These are phyloP conservation scores for Citrus inodora DNA, from an alignment of 345 rosid genomes.

Conservation along the genomic window DNA sequence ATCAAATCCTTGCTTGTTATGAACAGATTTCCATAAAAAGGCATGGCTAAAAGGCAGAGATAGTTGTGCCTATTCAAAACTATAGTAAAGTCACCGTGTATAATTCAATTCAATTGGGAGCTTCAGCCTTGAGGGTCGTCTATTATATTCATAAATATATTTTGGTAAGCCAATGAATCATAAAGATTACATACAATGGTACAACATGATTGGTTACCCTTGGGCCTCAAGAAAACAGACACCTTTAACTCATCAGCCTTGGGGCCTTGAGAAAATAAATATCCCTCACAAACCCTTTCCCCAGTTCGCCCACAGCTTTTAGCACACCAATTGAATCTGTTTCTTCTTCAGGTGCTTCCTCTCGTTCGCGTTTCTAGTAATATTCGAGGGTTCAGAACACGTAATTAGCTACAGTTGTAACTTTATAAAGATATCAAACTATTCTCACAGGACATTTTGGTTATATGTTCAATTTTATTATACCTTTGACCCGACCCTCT, in stretches of 20 bases:
- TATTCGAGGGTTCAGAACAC: neutral
- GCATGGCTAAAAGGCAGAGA: neutral
- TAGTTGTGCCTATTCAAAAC: neutral
- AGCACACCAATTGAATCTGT: conserved; percentile 47
- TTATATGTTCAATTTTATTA: neutral
- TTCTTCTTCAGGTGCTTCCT: conserved; percentile 36
- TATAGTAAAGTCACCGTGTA: neutral
- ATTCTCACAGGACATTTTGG: neutral
- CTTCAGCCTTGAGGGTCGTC: neutral
- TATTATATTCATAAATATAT: neutral
- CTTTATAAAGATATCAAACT: neutral
- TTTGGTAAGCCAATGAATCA: too few relatives aligned
- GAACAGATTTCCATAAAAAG: too few relatives aligned
- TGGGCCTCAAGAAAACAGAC: neutral
- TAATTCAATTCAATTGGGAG: neutral
- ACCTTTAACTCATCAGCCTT: conserved; percentile 1
- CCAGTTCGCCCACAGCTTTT: conserved; percentile 60
- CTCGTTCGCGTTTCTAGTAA: conserved; percentile 66
- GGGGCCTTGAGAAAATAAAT: conserved; percentile 66
- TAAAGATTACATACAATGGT: neutral
- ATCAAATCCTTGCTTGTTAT: too few relatives aligned
- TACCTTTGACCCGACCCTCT: conserved; percentile 59
- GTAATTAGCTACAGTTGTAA: neutral
- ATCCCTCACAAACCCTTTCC: conserved; percentile 81
- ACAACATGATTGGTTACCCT: neutral